phyloP scores from a whole-genome alignment of 495 filamentous ascomycete genomes.

The Hypoxylon lienhwacheense region DNA sequence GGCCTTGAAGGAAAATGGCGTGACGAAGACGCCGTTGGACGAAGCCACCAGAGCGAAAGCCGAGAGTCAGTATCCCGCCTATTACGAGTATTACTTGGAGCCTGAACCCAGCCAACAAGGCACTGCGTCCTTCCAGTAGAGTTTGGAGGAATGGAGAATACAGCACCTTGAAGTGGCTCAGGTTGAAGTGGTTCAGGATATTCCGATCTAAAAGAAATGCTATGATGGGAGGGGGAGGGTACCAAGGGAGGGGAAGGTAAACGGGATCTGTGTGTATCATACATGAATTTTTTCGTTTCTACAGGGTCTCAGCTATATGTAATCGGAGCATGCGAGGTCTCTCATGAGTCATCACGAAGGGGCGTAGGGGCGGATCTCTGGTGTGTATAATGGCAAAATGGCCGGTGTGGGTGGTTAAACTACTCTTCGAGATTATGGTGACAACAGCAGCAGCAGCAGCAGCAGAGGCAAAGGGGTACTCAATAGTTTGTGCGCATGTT shows the following conservation, averaged over 20 bases:
- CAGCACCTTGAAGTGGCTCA: no score
- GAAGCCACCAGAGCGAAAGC: constrained; percentile 63
- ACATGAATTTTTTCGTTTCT: constrained; percentile 11
- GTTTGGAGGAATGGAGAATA: no score
- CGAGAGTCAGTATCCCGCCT: constrained; percentile 65
- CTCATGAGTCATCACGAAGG: constrained; percentile 6
- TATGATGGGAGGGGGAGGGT: neutral
- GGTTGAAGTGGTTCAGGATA: neutral
- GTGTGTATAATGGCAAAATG: constrained; percentile 21
- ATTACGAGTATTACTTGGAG: constrained; percentile 64
- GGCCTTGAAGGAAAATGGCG: constrained; percentile 63
- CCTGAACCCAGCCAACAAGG: constrained; percentile 46
- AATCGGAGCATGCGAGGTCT: constrained; percentile 14
- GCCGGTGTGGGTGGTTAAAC: neutral
- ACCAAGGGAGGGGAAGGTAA: neutral
- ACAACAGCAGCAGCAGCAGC: no score
- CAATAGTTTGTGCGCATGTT: constrained; percentile 7
- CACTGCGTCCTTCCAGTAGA: constrained; percentile 47
- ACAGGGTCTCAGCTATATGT: constrained; percentile 4
- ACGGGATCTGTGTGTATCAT: constrained; percentile 26
- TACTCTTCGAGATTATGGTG: neutral
- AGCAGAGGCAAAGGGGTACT: neutral
- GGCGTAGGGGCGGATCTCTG: constrained; percentile 4
- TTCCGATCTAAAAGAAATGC: no score
- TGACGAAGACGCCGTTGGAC: constrained; percentile 60